Percentiles rank a stretch among this genome's conserved stretches.
Evolutionary conservation across 257 asterid species (phyloP).

Genomic region (Plantago elongata): DNA sequence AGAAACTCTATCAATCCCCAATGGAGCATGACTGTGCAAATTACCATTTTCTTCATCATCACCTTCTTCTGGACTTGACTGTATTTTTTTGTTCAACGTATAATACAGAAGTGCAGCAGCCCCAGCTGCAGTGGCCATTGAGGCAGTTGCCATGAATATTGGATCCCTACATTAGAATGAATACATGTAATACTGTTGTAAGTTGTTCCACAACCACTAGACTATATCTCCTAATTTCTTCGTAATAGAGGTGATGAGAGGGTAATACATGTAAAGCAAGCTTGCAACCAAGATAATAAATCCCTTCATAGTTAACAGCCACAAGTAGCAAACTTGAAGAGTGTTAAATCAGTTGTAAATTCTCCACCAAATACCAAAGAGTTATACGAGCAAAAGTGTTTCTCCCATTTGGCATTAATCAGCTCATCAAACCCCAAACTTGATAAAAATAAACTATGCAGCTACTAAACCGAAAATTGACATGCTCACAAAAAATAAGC

Average conservation of each 20-base stretch:
- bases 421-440: not conserved
- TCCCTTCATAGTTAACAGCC: constrained; percentile 14
- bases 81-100: constrained; percentile 70
- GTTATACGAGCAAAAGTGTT: too few species aligned
- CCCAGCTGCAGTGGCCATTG: constrained; percentile 99
- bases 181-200: constrained; percentile 15
- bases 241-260: not conserved
- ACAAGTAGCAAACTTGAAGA: not conserved
- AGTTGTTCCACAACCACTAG: not conserved
- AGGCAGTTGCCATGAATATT: constrained; percentile 89
- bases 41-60: constrained; percentile 65
- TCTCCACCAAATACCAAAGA: not conserved
- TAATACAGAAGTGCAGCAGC: constrained; percentile 97
- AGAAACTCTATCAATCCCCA: constrained; percentile 70
- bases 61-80: constrained; percentile 31
- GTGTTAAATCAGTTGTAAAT: not conserved
- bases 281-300: constrained; percentile 1
- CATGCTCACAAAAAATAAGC: not conserved
- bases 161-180: constrained; percentile 34
- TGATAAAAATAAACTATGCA: not conserved
- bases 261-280: constrained; percentile 23
- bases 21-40: constrained; percentile 37
- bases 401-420: too few species aligned
- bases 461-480: not conserved
- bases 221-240: not conserved